Evolutionary conservation across 371 early-diverging fungal genomes (phyloP).

Genomic region (Mortierella sp.): DNA sequence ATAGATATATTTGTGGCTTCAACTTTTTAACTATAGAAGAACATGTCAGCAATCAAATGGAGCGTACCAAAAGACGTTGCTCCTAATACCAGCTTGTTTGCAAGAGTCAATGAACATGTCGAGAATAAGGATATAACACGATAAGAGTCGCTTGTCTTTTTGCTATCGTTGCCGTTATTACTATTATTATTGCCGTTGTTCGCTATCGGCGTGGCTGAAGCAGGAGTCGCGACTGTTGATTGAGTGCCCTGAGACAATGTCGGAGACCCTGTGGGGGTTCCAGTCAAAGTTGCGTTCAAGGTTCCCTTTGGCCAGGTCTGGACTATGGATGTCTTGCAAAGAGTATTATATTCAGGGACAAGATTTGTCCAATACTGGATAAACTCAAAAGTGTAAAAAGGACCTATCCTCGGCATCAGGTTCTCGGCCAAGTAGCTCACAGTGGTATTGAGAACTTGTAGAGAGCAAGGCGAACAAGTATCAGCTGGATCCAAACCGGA

Average conservation of each 20-base stretch:
- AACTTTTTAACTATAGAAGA: too few species aligned
- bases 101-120: background rate
- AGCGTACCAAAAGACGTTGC: background rate
- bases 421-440: slow-evolving; percentile 24
- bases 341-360: slow-evolving; percentile 19
- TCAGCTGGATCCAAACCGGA: slow-evolving; percentile 15
- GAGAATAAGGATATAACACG: background rate
- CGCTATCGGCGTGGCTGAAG: background rate
- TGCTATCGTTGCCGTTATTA: too few species aligned
- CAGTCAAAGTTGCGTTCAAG: slow-evolving; percentile 16
- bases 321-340: slow-evolving; percentile 27
- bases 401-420: slow-evolving; percentile 33
- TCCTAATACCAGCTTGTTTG: background rate
- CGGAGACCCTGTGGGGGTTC: background rate
- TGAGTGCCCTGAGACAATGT: background rate
- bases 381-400: slow-evolving; percentile 38
- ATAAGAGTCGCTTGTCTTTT: background rate
- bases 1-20: background rate
- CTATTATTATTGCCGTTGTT: background rate
- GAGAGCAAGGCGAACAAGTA: slow-evolving; percentile 42
- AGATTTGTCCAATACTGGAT: slow-evolving; percentile 44
- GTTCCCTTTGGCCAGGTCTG: slow-evolving; percentile 43
- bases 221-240: background rate
- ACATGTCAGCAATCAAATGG: background rate
- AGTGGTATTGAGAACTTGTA: slow-evolving; percentile 21